phyloP scores from a whole-genome alignment of 139 green algal species.

The Zygnema cylindricum region DNA sequence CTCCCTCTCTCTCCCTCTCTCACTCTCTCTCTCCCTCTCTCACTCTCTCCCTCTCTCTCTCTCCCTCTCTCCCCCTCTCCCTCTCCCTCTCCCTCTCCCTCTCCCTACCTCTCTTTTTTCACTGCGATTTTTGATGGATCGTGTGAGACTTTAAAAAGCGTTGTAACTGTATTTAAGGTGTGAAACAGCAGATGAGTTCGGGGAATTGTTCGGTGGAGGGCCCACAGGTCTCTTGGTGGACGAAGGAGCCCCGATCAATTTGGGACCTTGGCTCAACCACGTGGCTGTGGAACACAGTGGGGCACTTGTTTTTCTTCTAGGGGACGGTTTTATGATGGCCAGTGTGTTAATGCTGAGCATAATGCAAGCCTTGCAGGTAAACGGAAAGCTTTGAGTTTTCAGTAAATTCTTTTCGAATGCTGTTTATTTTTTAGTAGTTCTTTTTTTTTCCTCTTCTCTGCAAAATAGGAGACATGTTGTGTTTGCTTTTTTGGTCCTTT shows the following conservation, averaged over 20 bases:
- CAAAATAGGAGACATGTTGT: too few relatives aligned
- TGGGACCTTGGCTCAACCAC: constrained; percentile 29
- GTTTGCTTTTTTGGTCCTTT: too few relatives aligned
- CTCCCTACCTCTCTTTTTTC: too few relatives aligned
- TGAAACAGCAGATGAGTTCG: neutral
- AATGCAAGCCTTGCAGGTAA: constrained; percentile 72
- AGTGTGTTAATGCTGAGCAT: constrained; percentile 80
- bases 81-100: neutral
- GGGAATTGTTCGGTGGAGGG: neutral
- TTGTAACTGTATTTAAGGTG: neutral
- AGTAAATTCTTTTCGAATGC: too few relatives aligned
- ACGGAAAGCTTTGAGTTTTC: neutral
- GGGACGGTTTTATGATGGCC: constrained; percentile 81
- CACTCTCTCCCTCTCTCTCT: constrained; percentile 23
- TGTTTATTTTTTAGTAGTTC: too few relatives aligned
- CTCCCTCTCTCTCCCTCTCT: neutral
- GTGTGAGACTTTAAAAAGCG: neutral
- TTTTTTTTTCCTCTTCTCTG: too few relatives aligned
- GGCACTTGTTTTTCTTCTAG: constrained; percentile 80
- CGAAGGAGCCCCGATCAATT: neutral
- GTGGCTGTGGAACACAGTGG: constrained; percentile 45
- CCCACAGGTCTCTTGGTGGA: constrained; percentile 41
- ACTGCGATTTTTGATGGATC: neutral
- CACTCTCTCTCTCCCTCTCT: constrained; percentile 29
- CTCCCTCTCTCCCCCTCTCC: neutral